Evolutionary conservation across 768 basidiomycete genomes (phyloP), one percentile per base, ranked within the genome.

Genomic region (Mycena pura): DNA sequence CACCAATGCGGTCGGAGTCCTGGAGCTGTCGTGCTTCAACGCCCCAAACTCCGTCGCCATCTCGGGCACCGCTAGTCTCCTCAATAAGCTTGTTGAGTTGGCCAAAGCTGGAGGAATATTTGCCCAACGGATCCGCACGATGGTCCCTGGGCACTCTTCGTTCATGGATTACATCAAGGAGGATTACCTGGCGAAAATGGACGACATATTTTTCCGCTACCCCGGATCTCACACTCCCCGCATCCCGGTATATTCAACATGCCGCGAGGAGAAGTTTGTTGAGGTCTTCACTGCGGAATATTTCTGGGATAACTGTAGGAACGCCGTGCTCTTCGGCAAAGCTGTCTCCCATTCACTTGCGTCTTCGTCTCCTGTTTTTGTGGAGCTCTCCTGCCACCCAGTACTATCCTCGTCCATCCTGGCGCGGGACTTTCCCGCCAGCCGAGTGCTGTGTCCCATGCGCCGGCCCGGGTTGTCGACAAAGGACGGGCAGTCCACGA

Each of bases 1-100:
- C 13, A 13, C 21, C 28, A 11, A 27, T 5, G 36, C 2, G n/a
- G 32, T 4, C 34, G 45, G 45, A 6, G 19, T 29, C 17, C 10
- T 76, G 19, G 70, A 72, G 25, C 51, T 77, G 19, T 74, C 65
- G 3, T 73, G 72, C 57, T 73, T 69, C 62, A 77, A 77, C 47
- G 52, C 73, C 8, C 68, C 70, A 15, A 61, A 64, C 6, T 72
- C 74, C 3, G 54, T 76, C 36, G 62, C 73, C 0, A 21, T 77
- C 22, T 67, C 76, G 4, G 76, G 76, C 1, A 48, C 49, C 13
- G 49, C 55, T 1, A 13, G 28, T 5, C 48, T 52, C 15, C 44
- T 67, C 40, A 70, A 73, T 46, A 52, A 51, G 5, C 62, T 66
- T 2, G 69, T 76, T 2, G 48, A 50, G 17, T 54, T 61, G 27